Base-by-base conservation (phyloP, 106 monocot genomes). In the Dendrobium officinale region DNA sequence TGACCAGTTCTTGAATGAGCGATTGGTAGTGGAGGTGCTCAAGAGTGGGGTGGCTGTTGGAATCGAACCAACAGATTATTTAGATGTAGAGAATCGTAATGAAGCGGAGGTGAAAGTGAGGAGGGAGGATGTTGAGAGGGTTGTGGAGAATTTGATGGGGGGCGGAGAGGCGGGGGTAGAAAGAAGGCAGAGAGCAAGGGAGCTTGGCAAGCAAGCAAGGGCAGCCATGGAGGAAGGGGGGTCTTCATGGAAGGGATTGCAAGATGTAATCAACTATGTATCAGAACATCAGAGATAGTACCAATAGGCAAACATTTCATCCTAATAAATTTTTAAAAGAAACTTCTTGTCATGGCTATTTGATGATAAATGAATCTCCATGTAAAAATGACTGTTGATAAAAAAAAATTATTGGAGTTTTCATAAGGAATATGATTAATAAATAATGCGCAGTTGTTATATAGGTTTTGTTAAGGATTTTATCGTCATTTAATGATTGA, bases 1-100 rank as follows among this genome's bases (percentile, higher is more conserved):
- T 5, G 74, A 74, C 20, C 74, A 74, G 20, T 74, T 74, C 43
- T 42, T 74, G 19, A 74, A 74, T 16, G 74, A 74, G 42, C 15
- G 42, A 19, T 43, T 74, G 17, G 43, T 74, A n/a, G 74, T 74
- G 43, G 74, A 74, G 3, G 17, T 74, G 40, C 43, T 74, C 0
- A 41, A 43, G 43, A 15, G 43, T 8, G 74, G 74, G 19, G 40
- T 74, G 18, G 74, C 40, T 0, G 19, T 74, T 19, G 74, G 74
- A 0, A 9, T 31, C 4, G 74, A 42, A 4, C 74, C 42, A 5
- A 16, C 42, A 1, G 2, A 31, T 31, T 31, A 2, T 15, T 41
- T 43, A 11, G 27, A 0, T 17, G 74, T 5, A 3, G 42, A 42
- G 16, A 33, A 43, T 18, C 19, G 4, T 41, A 20, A 16, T 13